phyloP scores from a whole-genome alignment of 306 rosid species.

The Glycine latifolia region DNA sequence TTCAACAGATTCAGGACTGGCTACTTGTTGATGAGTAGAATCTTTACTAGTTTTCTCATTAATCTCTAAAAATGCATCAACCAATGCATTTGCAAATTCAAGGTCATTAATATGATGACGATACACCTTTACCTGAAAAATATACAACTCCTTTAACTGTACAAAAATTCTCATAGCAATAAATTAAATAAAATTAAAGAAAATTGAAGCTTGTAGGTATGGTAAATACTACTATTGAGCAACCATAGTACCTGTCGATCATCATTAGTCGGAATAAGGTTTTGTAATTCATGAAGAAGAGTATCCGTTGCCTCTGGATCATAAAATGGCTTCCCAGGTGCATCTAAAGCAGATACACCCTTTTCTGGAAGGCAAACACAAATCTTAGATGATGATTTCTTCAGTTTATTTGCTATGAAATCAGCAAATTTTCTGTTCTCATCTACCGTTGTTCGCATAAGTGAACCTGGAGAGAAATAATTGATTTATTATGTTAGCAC shows the following conservation, averaged over 20 bases:
- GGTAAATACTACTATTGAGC: slow-evolving; percentile 12
- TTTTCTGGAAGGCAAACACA: slow-evolving; percentile 86
- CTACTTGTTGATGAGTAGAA: slow-evolving; percentile 51
- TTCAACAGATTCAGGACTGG: slow-evolving; percentile 49
- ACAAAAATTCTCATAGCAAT: slow-evolving; percentile 7
- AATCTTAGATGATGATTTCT: slow-evolving; percentile 69
- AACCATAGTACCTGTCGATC: slow-evolving; percentile 64
- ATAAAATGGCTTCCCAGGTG: slow-evolving; percentile 76
- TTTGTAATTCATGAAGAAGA: slow-evolving; percentile 72
- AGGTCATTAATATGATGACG: slow-evolving; percentile 86
- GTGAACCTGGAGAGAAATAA: slow-evolving; percentile 67
- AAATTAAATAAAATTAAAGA: slow-evolving; percentile 24
- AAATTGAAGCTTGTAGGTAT: slow-evolving; percentile 27
- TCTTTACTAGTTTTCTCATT: slow-evolving; percentile 49
- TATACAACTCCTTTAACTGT: slow-evolving; percentile 28
- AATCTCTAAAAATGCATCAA: slow-evolving; percentile 78
- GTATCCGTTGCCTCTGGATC: slow-evolving; percentile 77
- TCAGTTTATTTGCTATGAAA: slow-evolving; percentile 82
- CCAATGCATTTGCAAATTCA: slow-evolving; percentile 82
- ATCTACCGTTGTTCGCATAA: slow-evolving; percentile 80
- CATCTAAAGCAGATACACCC: slow-evolving; percentile 93
- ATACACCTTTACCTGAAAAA: slow-evolving; percentile 73
- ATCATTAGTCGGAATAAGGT: slow-evolving; percentile 65
- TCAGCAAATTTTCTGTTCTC: slow-evolving; percentile 82
- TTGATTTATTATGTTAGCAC: slow-evolving; percentile 29